Conservation (phyloP, 2,329 filamentous ascomycete species). For the Pseudogymnoascus pannorum region DNA sequence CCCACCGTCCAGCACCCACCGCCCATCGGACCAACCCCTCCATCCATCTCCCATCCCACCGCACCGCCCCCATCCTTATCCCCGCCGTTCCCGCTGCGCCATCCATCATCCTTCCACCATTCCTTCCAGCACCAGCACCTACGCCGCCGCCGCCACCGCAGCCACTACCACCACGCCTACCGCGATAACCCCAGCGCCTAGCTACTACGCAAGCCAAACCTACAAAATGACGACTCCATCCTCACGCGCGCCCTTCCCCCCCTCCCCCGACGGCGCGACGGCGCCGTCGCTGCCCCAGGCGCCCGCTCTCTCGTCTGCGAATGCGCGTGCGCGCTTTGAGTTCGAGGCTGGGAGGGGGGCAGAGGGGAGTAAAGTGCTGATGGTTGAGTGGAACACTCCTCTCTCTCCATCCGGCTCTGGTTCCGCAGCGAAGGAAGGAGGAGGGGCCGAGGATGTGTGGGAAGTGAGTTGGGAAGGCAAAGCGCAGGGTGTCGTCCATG, state of each 20-base stretch:
- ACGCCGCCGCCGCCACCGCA: not conserved
- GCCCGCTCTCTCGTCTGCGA: conserved; percentile 41
- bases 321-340: conserved; percentile 76
- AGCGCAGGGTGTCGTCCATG: conserved; percentile 18
- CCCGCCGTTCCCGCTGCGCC: not conserved
- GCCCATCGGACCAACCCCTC: not conserved
- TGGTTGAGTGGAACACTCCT: conserved; percentile 70
- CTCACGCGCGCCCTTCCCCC: not conserved
- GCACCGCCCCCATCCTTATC: too few species aligned
- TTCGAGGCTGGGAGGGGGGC: conserved; percentile 71
- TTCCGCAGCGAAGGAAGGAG: too few species aligned
- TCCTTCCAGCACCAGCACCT: not conserved
- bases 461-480: conserved; percentile 80
- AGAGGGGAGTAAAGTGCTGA: conserved; percentile 82
- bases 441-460: conserved; percentile 44
- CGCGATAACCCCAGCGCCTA: not conserved
- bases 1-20: not conserved
- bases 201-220: not conserved
- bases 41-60: not conserved
- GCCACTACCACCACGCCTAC: not conserved
- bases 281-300: conserved; percentile 24
- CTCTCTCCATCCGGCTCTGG: too few species aligned
- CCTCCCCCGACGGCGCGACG: not conserved
- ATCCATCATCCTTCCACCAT: not conserved
- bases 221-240: not conserved